A percentile compares a stretch with the other conserved stretches of the same genome.
Evolutionary conservation across 306 rosid species (phyloP).

Genomic region (Senna tora): DNA sequence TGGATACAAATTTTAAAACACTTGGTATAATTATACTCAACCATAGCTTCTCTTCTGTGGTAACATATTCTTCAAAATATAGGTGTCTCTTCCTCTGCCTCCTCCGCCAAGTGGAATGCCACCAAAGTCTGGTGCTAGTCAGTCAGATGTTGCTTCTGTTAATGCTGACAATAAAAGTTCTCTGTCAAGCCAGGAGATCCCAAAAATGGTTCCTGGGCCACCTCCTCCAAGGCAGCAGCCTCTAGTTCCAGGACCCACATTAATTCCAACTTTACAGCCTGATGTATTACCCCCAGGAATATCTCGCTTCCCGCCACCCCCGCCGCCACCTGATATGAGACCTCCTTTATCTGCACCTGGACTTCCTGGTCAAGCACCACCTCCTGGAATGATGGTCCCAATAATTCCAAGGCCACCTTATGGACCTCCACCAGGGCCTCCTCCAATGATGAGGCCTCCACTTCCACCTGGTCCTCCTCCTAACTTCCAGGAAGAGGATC

Average conservation of each 20-base stretch:
- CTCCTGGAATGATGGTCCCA: slow-evolving; percentile 91
- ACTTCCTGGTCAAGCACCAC: slow-evolving; percentile 68
- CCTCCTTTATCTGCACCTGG: slow-evolving; percentile 69
- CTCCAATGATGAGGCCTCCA: slow-evolving; percentile 98
- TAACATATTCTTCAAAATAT: slow-evolving; percentile 44
- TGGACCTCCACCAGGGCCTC: slow-evolving; percentile 97
- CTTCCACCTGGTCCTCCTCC: slow-evolving; percentile 99
- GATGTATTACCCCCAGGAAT: slow-evolving; percentile 94
- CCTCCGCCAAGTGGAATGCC: slow-evolving; percentile 83
- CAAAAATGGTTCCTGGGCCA: slow-evolving; percentile 74
- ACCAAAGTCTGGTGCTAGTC: slow-evolving; percentile 56
- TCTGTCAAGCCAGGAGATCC: slow-evolving; percentile 58
- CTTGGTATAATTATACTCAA: slow-evolving; percentile 24
- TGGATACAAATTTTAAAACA: slow-evolving; percentile 27
- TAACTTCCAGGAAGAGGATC: slow-evolving; percentile 71
- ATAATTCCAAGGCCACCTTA: slow-evolving; percentile 84
- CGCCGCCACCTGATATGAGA: slow-evolving; percentile 90
- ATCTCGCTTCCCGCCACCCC: slow-evolving; percentile 80
- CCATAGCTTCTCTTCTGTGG: slow-evolving; percentile 11
- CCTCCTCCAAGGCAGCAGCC: slow-evolving; percentile 86
- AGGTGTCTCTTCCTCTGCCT: slow-evolving; percentile 88
- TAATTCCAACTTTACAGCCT: slow-evolving; percentile 65
- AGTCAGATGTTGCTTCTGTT: slow-evolving; percentile 58
- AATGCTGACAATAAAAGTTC: slow-evolving; percentile 55
- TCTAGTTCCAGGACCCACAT: slow-evolving; percentile 61